phyloP scores from a whole-genome alignment of 73 alveolate genomes.

The Uronychia setigera region DNA sequence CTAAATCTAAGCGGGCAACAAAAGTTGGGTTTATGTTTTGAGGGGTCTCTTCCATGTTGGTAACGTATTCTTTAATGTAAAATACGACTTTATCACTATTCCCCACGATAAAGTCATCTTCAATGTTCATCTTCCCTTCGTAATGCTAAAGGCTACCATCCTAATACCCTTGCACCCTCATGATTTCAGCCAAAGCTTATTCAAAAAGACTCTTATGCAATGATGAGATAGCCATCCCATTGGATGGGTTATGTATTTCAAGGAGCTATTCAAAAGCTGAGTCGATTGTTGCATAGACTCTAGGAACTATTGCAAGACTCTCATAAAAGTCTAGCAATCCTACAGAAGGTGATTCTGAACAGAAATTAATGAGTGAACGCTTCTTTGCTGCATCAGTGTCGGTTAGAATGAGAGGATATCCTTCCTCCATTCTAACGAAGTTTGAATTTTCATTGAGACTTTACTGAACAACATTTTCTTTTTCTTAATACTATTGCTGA shows the following conservation, averaged over 20 bases:
- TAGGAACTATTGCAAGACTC: conserved; percentile 19
- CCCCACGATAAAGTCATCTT: conserved; percentile 53
- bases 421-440: conserved; percentile 58
- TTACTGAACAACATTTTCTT: conserved; percentile 56
- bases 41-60: conserved; percentile 10
- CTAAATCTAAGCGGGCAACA: conserved; percentile 48
- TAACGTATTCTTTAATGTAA: conserved; percentile 38
- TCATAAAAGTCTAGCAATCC: conserved; percentile 66
- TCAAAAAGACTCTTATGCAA: conserved; percentile 26
- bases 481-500: conserved; percentile 24
- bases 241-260: conserved; percentile 49
- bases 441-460: conserved; percentile 56
- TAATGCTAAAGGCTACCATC: conserved; percentile 29
- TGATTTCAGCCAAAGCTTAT: conserved; percentile 36
- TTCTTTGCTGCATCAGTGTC: conserved; percentile 18
- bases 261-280: conserved; percentile 18
- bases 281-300: conserved; percentile 34
- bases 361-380: conserved; percentile 2
- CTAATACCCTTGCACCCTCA: conserved; percentile 32
- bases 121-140: conserved; percentile 54
- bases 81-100: conserved; percentile 53
- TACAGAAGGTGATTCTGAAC: not conserved
- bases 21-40: conserved; percentile 48
- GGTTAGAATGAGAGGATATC: conserved; percentile 41
- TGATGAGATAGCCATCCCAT: conserved; percentile 23